Conservation (phyloP, 164 flowering plant genomes). For the Magnolia changhungtana region DNA sequence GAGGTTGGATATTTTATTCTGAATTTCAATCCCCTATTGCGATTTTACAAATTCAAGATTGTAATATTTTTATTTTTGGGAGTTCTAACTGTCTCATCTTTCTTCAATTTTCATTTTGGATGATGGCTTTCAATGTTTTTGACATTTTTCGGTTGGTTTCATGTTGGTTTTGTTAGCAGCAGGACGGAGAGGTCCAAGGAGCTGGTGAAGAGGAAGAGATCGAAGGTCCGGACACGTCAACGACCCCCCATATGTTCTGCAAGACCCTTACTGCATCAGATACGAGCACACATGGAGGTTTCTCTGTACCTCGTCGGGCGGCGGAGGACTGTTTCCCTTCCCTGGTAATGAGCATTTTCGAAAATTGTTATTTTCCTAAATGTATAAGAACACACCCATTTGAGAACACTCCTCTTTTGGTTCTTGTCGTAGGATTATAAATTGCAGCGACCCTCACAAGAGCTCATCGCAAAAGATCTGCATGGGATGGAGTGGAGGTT, state of each 20-base stretch:
- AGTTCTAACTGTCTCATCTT: not conserved
- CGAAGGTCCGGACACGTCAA: slow-evolving; percentile 40
- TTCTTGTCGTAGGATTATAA: slow-evolving; percentile 63
- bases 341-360: slow-evolving; percentile 44
- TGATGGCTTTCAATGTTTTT: not conserved
- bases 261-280: slow-evolving; percentile 99
- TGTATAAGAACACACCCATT: not conserved
- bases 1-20: slow-evolving; percentile 46
- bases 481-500: slow-evolving; percentile 92
- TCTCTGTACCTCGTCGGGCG: slow-evolving; percentile 97
- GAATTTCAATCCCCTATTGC: not conserved
- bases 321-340: slow-evolving; percentile 99
- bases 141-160: not conserved
- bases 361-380: not conserved
- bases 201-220: slow-evolving; percentile 46
- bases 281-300: slow-evolving; percentile 99
- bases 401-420: not conserved
- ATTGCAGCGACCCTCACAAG: slow-evolving; percentile 96
- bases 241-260: slow-evolving; percentile 96
- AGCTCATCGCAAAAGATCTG: slow-evolving; percentile 92
- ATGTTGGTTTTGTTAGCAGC: slow-evolving; percentile 17
- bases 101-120: slow-evolving; percentile 1
- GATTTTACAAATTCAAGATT: not conserved
- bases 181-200: slow-evolving; percentile 41
- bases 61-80: not conserved